Conservation (phyloP, 805 yeast genomes). For the Wickerhamiella shivajii region DNA sequence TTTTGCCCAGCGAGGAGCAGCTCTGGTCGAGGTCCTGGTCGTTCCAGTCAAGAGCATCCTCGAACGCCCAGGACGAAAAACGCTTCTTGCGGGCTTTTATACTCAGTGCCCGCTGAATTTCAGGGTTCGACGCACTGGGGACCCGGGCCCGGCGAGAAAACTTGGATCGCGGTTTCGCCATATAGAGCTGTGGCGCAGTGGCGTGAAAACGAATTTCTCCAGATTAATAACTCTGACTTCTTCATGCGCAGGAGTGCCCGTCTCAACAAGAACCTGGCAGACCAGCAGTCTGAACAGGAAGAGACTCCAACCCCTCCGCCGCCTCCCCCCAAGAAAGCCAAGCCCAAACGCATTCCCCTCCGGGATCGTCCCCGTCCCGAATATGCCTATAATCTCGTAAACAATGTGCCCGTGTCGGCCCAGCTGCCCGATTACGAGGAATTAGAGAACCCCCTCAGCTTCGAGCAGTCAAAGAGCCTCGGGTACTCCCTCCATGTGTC, state of each 20-base stretch:
- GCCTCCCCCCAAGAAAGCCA: constrained; percentile 15
- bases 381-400: constrained; percentile 16
- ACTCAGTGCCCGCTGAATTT: constrained; percentile 2
- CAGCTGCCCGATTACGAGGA: constrained; percentile 50
- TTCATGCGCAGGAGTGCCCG: constrained; percentile 8
- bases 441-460: constrained; percentile 49
- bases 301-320: constrained; percentile 9
- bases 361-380: constrained; percentile 19
- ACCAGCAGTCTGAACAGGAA: constrained; percentile 3
- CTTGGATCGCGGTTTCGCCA: constrained; percentile 8
- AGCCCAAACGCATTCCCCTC: constrained; percentile 12
- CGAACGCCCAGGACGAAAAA: constrained; percentile 2
- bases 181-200: too few relatives aligned
- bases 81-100: constrained; percentile 7
- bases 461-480: constrained; percentile 47
- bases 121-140: background rate
- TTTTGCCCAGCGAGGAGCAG: too few relatives aligned
- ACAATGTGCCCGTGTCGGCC: constrained; percentile 41
- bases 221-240: too few relatives aligned
- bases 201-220: too few relatives aligned
- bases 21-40: too few relatives aligned
- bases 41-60: constrained; percentile 4
- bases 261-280: constrained; percentile 1
- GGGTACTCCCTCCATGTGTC: constrained; percentile 48
- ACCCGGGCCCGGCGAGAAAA: constrained; percentile 1